These are phyloP conservation scores for Wickerhamomyces tratensis DNA, from an alignment of 805 yeast species.

Conservation along the genomic window DNA sequence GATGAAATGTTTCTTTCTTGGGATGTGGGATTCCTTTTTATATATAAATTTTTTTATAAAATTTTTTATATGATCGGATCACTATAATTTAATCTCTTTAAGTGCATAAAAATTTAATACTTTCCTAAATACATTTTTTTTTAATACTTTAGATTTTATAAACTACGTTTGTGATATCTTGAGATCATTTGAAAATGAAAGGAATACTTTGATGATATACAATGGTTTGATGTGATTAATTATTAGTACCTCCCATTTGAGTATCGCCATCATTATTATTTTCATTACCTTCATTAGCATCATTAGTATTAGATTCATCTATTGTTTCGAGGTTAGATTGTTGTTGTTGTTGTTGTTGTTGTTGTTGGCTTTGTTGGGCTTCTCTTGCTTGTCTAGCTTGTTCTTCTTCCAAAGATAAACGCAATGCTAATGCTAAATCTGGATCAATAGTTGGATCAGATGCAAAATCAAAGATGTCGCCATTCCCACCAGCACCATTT, in stretches of 20 bases:
- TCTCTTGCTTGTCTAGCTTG: constrained; percentile 83
- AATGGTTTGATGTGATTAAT: too few species aligned
- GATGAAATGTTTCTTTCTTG: background rate
- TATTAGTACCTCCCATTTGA: constrained; percentile 3
- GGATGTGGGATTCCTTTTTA: too few species aligned
- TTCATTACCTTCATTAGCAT: background rate
- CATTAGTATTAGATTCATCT: background rate
- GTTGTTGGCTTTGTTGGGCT: constrained; percentile 22
- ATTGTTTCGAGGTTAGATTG: constrained; percentile 1
- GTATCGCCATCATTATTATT: constrained; percentile 1
- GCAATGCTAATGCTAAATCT: constrained; percentile 90
- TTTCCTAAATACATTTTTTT: too few species aligned
- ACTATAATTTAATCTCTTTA: too few species aligned
- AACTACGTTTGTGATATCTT: too few species aligned
- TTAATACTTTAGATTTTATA: too few species aligned
- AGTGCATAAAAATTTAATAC: too few species aligned
- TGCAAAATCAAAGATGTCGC: constrained; percentile 52
- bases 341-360: constrained; percentile 4
- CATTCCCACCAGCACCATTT: constrained; percentile 32
- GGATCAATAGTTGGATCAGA: constrained; percentile 92
- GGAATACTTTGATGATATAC: too few species aligned
- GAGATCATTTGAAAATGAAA: too few species aligned
- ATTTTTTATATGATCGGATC: too few species aligned
- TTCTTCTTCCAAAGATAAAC: constrained; percentile 92
- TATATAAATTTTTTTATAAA: too few species aligned